Evolutionary conservation across 2,329 filamentous ascomycete genomes (phyloP), one percentile per base, ranked within the genome.

Genomic region (Aspergillus brasiliensis): DNA sequence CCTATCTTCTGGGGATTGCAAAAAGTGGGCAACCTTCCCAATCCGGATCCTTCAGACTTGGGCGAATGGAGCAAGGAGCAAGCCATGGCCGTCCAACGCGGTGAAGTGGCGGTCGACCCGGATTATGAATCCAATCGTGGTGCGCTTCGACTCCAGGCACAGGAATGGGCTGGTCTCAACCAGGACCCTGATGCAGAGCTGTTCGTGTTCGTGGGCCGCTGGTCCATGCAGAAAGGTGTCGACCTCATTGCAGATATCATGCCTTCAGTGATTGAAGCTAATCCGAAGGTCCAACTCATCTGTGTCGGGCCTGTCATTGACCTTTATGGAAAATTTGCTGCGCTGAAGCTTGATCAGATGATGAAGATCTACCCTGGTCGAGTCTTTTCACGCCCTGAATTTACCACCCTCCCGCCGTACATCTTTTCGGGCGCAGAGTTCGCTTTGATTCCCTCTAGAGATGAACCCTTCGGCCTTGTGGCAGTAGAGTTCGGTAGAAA

Each of bases 361-460:
- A 88, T 88, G 85, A 78, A 85, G 65, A 78, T 84, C 52, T 89
- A 88, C 68, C 86, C 86, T 38, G 84, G 83, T 23, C 78, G 86
- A 52, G 86, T 89, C 6, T 88, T 80, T 74, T 87, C 84, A n/a
- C 87, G 86, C 71, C 86, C 87, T 2, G 84, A 88, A 68, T 89
- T 88, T 72, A 89, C 86, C 1, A 80, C 83, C 4, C 76, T 89
- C 3, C 86, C 86, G 15, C 84, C 85, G 0, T 88, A 82, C 71
- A 85, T 89, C 69, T 88, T 88, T 74, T 85, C 81, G 44, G 87
- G 86, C 21, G 86, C 87, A 8, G 86, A 89, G 56, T 89, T 89
- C 62, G 86, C 86, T 8, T 76, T 89, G 17, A 89, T 89, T 63
- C 86, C 86, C 8, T 88, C 85, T 15, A 81, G 87, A 65, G 87